Percentiles rank a stretch among this genome's conserved stretches.
Conservation (phyloP, 768 basidiomycete genomes). For the Mycena epipterygia region DNA sequence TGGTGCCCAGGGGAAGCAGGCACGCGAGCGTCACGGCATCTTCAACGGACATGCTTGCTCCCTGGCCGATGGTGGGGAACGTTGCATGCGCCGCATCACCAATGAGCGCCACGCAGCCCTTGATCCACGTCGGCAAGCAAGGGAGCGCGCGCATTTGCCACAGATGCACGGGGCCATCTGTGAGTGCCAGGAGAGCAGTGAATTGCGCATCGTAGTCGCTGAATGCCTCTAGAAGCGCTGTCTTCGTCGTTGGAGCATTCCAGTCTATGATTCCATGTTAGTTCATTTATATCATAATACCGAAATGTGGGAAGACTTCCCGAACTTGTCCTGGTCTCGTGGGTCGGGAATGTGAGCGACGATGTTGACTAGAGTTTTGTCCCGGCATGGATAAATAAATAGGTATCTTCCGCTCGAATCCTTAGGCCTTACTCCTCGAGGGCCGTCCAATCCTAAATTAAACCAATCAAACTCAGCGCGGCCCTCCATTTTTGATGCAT, state of each 20-base stretch:
- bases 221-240: not conserved
- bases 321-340: not conserved
- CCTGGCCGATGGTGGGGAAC: constrained; percentile 8
- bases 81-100: not conserved
- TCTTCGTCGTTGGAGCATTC: not conserved
- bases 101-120: not conserved
- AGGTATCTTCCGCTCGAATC: not conserved
- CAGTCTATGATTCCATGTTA: not conserved
- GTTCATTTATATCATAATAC: not conserved
- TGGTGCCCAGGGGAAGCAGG: not conserved
- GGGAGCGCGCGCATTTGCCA: constrained; percentile 14
- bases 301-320: not conserved
- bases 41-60: constrained; percentile 3
- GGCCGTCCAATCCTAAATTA: not conserved
- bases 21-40: constrained; percentile 1
- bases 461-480: constrained; percentile 1
- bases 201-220: not conserved
- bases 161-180: not conserved
- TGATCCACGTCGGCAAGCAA: too few species aligned
- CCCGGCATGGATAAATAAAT: not conserved
- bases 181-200: not conserved
- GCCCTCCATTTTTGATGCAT: not conserved
- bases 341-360: not conserved
- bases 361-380: constrained; percentile 2
- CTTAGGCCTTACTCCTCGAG: not conserved